These are phyloP conservation scores for Rhizopogon vesiculosus DNA, from an alignment of 768 basidiomycete genomes.

Conservation along the genomic window DNA sequence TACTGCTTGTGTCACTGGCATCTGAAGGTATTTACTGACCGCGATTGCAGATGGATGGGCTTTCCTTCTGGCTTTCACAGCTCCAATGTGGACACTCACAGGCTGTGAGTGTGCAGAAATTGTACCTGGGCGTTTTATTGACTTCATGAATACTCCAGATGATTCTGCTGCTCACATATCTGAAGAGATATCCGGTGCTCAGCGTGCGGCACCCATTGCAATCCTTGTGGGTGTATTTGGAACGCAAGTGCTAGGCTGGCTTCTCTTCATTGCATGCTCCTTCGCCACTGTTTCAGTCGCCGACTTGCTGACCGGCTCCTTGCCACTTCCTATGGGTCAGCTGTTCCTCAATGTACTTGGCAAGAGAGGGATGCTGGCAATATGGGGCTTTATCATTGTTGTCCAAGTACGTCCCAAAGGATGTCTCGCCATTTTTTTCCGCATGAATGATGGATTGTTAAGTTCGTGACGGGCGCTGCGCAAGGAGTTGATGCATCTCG, in stretches of 20 bases:
- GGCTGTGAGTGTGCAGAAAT: conserved; percentile 46
- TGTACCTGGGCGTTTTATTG: not conserved
- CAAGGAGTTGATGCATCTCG: conserved; percentile 74
- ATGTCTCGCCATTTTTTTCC: not conserved
- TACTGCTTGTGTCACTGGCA: not conserved
- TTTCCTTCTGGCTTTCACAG: conserved; percentile 65
- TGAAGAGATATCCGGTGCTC: conserved; percentile 65
- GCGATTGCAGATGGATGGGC: conserved; percentile 59
- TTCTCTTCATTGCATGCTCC: conserved; percentile 60
- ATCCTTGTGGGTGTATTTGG: conserved; percentile 60
- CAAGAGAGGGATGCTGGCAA: conserved; percentile 64
- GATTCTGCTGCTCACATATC: conserved; percentile 76
- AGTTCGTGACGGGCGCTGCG: conserved; percentile 73
- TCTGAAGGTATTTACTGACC: not conserved
- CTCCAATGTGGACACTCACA: conserved; percentile 78
- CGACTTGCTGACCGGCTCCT: conserved; percentile 39
- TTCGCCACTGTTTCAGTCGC: conserved; percentile 56
- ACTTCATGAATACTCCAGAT: conserved; percentile 33
- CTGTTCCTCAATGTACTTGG: conserved; percentile 62
- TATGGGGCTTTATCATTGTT: conserved; percentile 69
- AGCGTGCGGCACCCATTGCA: conserved; percentile 60
- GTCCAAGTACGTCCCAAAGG: conserved; percentile 37
- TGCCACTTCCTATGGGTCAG: conserved; percentile 71
- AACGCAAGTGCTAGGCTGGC: conserved; percentile 61
- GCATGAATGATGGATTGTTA: not conserved